A percentile compares a stretch with the other conserved stretches of the same genome.
Conservation (phyloP, 2,329 filamentous ascomycete species). For the Fonsecaea multimorphosa region DNA sequence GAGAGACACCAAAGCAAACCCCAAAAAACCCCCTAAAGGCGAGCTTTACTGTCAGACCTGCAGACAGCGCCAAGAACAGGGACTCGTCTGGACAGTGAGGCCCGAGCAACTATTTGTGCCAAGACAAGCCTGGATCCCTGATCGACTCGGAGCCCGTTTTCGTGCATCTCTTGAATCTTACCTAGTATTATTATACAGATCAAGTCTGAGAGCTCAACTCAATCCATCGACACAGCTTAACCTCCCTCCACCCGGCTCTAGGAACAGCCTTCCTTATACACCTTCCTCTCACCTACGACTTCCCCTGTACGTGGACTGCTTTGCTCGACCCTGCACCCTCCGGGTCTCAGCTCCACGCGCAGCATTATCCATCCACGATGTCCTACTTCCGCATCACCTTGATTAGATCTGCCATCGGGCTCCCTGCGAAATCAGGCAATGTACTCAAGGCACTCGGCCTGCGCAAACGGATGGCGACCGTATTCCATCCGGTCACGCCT, state of each 20-base stretch:
- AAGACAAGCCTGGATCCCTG: neutral
- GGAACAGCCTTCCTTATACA: neutral
- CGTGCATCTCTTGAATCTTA: neutral
- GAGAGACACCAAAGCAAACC: too few relatives aligned
- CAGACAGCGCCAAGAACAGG: too few relatives aligned
- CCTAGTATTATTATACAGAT: neutral
- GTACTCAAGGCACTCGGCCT: slow-evolving; percentile 86
- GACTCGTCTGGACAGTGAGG: too few relatives aligned
- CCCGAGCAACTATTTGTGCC: too few relatives aligned
- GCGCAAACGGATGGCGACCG: slow-evolving; percentile 80
- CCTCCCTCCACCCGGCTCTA: neutral
- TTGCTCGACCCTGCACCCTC: neutral
- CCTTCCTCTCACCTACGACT: neutral
- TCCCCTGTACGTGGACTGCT: neutral
- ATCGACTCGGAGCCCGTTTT: neutral
- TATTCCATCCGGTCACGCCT: slow-evolving; percentile 83
- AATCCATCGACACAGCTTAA: neutral
- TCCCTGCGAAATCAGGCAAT: slow-evolving; percentile 78
- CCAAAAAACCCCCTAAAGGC: too few relatives aligned
- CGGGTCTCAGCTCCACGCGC: neutral
- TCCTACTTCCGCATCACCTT: slow-evolving; percentile 82
- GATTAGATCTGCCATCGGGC: slow-evolving; percentile 85
- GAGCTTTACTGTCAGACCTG: too few relatives aligned
- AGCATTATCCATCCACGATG: slow-evolving; percentile 15
- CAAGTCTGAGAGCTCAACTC: neutral